phyloP scores from a whole-genome alignment of 441 rosid genomes.

The Corymbia calophylla region DNA sequence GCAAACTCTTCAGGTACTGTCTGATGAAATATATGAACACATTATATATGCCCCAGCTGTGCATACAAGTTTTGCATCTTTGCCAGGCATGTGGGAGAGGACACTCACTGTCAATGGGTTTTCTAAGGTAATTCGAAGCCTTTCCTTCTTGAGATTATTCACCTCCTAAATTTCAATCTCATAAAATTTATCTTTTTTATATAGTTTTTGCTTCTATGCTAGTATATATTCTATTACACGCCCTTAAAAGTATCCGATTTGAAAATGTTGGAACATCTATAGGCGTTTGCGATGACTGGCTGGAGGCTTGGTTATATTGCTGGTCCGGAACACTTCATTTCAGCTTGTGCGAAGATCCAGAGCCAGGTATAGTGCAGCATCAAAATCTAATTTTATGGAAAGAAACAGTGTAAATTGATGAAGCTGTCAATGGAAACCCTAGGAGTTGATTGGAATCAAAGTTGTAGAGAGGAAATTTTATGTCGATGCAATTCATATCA shows the following conservation, averaged over 20 bases:
- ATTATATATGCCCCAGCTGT: conserved; percentile 85
- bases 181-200: background rate
- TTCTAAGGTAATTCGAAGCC: conserved; percentile 62
- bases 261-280: background rate
- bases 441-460: background rate
- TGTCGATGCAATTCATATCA: background rate
- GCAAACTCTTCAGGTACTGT: conserved; percentile 48
- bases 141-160: background rate
- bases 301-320: conserved; percentile 98
- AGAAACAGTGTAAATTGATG: background rate
- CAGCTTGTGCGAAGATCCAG: conserved; percentile 91
- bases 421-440: background rate
- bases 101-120: conserved; percentile 92
- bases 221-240: background rate
- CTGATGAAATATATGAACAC: conserved; percentile 98
- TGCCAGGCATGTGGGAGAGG: conserved; percentile 93
- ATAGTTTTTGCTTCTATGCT: background rate
- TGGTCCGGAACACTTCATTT: conserved; percentile 81
- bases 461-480: background rate
- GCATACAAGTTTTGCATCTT: conserved; percentile 90
- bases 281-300: conserved; percentile 99
- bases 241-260: background rate
- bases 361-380: conserved; percentile 69
- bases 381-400: background rate
- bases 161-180: background rate